A percentile compares a stretch with the other conserved stretches of the same genome.
Evolutionary conservation across 148 eudicot genomes (phyloP).

Genomic region (Linanthus parryae): DNA sequence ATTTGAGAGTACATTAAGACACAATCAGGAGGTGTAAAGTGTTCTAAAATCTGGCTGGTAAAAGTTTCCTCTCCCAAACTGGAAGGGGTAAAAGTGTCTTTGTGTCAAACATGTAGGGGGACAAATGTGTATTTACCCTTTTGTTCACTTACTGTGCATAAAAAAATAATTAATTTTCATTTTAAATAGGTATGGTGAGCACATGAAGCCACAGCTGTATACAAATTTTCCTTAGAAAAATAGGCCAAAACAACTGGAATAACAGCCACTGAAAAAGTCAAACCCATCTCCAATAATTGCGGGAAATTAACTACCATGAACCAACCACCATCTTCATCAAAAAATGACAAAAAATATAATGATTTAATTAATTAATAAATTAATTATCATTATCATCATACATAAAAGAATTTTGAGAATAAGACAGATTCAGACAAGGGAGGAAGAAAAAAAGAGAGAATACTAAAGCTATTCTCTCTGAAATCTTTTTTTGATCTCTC

Average conservation of each 20-base stretch:
- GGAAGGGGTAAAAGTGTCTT: too few relatives aligned
- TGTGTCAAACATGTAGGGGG: too few relatives aligned
- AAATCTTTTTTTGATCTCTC: conserved; percentile 29
- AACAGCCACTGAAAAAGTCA: conserved; percentile 21
- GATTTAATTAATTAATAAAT: background rate
- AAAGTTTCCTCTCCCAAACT: too few relatives aligned
- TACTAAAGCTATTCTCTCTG: conserved; percentile 21
- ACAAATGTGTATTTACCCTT: too few relatives aligned
- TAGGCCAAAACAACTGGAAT: conserved; percentile 12
- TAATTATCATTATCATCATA: background rate
- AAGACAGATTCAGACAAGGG: background rate
- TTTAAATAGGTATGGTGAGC: background rate
- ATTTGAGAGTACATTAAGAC: too few relatives aligned
- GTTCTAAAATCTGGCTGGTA: too few relatives aligned
- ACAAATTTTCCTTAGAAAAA: background rate
- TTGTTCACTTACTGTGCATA: too few relatives aligned
- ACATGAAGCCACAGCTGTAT: conserved; percentile 10
- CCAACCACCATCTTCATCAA: conserved; percentile 13
- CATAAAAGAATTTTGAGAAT: background rate
- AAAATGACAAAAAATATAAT: background rate
- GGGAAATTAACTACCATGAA: conserved; percentile 14
- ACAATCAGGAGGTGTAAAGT: too few relatives aligned
- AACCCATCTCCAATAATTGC: conserved; percentile 20
- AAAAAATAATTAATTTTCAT: too few relatives aligned
- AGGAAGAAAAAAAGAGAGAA: conserved; percentile 12